Conservation (phyloP, 129 eudicot genomes). For the Flaveria ramosissima region DNA sequence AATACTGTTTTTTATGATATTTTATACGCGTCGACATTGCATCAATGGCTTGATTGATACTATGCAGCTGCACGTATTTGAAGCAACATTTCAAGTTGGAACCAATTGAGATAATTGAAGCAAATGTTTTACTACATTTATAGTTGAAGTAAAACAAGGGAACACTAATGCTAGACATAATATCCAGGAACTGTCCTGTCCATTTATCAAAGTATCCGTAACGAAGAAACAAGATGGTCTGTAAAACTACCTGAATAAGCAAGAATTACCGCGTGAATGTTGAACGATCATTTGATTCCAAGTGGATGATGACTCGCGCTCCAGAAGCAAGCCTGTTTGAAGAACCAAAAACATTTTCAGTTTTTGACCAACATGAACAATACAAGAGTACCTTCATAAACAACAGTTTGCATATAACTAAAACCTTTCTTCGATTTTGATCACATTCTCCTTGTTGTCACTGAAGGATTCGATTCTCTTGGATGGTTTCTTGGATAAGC, state of each 20-base stretch:
- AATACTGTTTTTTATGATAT: no score
- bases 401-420: not conserved
- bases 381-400: not conserved
- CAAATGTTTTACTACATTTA: no score
- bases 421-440: conserved; percentile 72
- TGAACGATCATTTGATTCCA: conserved; percentile 28
- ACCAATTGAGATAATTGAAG: no score
- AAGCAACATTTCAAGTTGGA: no score
- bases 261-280: not conserved
- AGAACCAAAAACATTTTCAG: conserved; percentile 6
- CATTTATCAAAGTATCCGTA: conserved; percentile 1
- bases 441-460: conserved; percentile 53
- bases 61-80: no score
- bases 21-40: no score
- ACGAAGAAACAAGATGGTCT: not conserved
- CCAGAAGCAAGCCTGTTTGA: conserved; percentile 84
- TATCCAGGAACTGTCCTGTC: no score
- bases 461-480: conserved; percentile 44
- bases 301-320: conserved; percentile 75
- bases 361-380: conserved; percentile 42
- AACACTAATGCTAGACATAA: no score
- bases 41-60: no score
- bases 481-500: conserved; percentile 42
- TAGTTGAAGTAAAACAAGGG: no score
- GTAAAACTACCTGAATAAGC: not conserved